Evolutionary conservation across 805 yeast species (phyloP), one percentile per base, ranked within the genome.

Genomic region (Candida andamanensis): DNA sequence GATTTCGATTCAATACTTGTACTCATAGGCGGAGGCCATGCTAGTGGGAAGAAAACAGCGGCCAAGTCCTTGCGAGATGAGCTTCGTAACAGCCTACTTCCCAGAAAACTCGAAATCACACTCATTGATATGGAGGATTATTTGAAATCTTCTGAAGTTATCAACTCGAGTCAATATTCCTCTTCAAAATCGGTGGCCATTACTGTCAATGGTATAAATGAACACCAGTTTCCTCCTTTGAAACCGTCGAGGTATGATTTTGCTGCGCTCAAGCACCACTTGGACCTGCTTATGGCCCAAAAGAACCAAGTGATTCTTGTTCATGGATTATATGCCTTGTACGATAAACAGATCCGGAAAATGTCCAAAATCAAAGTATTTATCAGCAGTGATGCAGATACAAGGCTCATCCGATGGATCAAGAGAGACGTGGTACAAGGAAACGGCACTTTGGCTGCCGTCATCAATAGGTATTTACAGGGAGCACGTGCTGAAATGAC

Each of bases 341-440:
- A 76, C 48, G 80, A 85, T 50, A 58, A 60, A 27, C 62, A 61
- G 13, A 54, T 89, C 8, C 57, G 83, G 21, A 60, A 61, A 8
- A 39, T 70, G 47, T 78, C 89, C 0, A 65, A 75, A 1, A 63
- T 87, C 42, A 80, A 76, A 48, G 75, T 89, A 2, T 89, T 80
- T 45, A 67, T 89, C 11, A 92, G 85, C 43, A 73, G 86, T 40
- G 97, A 89, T 55, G 77, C 90, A 1, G 97, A 89, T 54, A 76
- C 82, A 4, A 60, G 96, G 33, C 60, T 89, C 24, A 78, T 85
- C n/a, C 72, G 95, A 42, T 76, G 92, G 82, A 80, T 85, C 28
- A 60, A 66, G 33, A 47, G 69, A 27, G 71, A 65, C 36, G 67
- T 63, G 4, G 31, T 55, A 11, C 28, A 38, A 11, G 37, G 30